phyloP scores from a whole-genome alignment of 2,329 filamentous ascomycete genomes.

The Talaromyces sp. region DNA sequence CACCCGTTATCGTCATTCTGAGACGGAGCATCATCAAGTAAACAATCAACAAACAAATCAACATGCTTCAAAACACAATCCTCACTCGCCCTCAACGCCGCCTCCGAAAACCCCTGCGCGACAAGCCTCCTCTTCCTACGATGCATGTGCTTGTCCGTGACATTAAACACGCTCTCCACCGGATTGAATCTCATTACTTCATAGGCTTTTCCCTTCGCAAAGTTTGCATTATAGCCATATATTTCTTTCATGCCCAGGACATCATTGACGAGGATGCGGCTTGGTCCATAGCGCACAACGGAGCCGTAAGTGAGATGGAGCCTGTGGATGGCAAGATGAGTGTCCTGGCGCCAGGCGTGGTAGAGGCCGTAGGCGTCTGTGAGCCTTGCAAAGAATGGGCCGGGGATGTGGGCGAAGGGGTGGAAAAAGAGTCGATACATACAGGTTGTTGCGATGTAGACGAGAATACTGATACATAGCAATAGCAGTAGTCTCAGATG shows the following conservation, averaged over 20 bases:
- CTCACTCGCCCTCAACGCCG: slow-evolving; percentile 12
- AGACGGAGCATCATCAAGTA: background rate
- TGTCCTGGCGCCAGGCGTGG: slow-evolving; percentile 12
- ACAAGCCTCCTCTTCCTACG: slow-evolving; percentile 13
- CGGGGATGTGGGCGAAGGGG: slow-evolving; percentile 9
- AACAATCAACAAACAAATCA: background rate
- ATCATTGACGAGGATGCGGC: slow-evolving; percentile 7
- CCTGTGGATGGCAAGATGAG: slow-evolving; percentile 4
- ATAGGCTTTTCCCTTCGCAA: slow-evolving; percentile 3
- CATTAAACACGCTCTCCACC: slow-evolving; percentile 8
- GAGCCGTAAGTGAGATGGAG: background rate
- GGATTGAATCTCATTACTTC: slow-evolving; percentile 7
- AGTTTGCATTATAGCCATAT: slow-evolving; percentile 5
- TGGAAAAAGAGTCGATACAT: slow-evolving; percentile 13
- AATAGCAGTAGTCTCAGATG: background rate
- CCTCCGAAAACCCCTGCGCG: slow-evolving; percentile 9
- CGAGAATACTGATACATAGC: background rate
- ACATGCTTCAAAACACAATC: slow-evolving; percentile 7
- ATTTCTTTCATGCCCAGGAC: slow-evolving; percentile 9
- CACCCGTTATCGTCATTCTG: background rate
- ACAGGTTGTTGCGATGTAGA: slow-evolving; percentile 2
- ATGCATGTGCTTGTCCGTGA: slow-evolving; percentile 11
- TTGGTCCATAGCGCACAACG: slow-evolving; percentile 10
- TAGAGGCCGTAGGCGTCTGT: slow-evolving; percentile 10
- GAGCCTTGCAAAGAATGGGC: slow-evolving; percentile 6